phyloP scores from a whole-genome alignment of 2,329 filamentous ascomycete genomes.

The Neofusicoccum laricinum region DNA sequence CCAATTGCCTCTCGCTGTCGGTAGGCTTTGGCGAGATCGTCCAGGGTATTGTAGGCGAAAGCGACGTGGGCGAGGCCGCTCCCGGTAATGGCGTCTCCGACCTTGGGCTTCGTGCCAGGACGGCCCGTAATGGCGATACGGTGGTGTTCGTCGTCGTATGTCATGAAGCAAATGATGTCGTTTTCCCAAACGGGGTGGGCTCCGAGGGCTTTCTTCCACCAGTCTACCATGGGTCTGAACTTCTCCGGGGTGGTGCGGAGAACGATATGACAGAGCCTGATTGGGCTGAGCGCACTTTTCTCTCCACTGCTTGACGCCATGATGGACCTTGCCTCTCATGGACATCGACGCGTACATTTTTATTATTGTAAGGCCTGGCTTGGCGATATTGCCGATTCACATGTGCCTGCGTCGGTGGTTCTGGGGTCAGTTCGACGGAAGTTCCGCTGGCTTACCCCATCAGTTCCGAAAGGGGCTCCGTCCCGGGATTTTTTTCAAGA shows the following conservation, averaged over 20 bases:
- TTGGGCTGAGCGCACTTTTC: neutral
- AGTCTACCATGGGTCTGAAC: conserved; percentile 32
- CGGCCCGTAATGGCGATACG: conserved; percentile 39
- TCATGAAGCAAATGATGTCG: conserved; percentile 34
- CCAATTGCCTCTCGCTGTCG: conserved; percentile 33
- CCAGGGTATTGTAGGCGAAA: conserved; percentile 39
- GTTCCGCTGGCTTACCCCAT: neutral
- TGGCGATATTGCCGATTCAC: neutral
- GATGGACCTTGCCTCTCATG: neutral
- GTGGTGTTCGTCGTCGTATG: conserved; percentile 50
- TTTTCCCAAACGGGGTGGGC: conserved; percentile 28
- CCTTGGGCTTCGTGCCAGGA: neutral
- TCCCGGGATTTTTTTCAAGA: neutral
- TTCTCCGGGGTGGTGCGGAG: conserved; percentile 24
- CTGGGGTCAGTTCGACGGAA: neutral
- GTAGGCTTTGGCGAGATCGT: conserved; percentile 38
- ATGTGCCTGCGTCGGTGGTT: neutral
- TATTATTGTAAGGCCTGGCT: neutral
- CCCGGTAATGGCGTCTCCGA: neutral
- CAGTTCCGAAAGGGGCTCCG: neutral
- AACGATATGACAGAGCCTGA: conserved; percentile 24
- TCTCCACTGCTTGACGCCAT: neutral
- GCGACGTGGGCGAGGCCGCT: conserved; percentile 42
- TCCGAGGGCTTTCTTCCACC: conserved; percentile 39
- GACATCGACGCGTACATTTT: neutral